Conservation (phyloP, 2,329 filamentous ascomycete species). For the Drechslerella coelobrocha region DNA sequence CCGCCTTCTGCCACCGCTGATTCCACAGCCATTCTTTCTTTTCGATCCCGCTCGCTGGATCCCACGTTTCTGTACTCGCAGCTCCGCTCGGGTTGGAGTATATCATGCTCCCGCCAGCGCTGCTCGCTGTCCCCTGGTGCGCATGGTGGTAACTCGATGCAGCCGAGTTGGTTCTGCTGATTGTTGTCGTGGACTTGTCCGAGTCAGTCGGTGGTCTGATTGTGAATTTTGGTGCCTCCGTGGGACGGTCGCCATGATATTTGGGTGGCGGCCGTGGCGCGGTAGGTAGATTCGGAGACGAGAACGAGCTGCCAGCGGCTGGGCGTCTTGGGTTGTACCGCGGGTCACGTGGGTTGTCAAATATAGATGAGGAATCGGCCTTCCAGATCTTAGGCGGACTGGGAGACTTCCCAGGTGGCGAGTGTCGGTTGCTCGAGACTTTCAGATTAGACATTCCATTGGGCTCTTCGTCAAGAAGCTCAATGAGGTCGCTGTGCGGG, state of each 20-base stretch:
- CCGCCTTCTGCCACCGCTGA: conserved; percentile 70
- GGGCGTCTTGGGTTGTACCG: conserved; percentile 12
- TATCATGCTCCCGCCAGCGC: conserved; percentile 11
- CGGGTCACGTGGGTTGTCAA: conserved; percentile 34
- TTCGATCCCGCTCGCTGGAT: conserved; percentile 59
- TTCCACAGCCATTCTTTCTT: conserved; percentile 78
- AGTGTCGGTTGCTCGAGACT: conserved; percentile 27
- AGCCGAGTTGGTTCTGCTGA: conserved; percentile 43
- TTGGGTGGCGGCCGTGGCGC: not conserved
- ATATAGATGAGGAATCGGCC: conserved; percentile 35
- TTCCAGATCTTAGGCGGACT: conserved; percentile 47
- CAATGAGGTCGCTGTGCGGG: conserved; percentile 9
- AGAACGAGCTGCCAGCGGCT: conserved; percentile 7
- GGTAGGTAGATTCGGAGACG: conserved; percentile 33
- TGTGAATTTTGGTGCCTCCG: conserved; percentile 25
- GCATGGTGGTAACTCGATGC: conserved; percentile 44
- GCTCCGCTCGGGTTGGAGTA: conserved; percentile 50
- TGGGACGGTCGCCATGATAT: conserved; percentile 1
- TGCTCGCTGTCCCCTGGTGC: conserved; percentile 42
- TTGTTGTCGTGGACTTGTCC: conserved; percentile 55
- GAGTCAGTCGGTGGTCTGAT: conserved; percentile 47
- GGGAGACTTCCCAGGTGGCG: conserved; percentile 37
- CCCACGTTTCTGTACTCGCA: conserved; percentile 51
- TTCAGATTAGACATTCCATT: not conserved
- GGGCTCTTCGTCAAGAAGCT: not conserved